phyloP scores from a whole-genome alignment of 2,329 filamentous ascomycete genomes.

The Sarocladium kiliense region DNA sequence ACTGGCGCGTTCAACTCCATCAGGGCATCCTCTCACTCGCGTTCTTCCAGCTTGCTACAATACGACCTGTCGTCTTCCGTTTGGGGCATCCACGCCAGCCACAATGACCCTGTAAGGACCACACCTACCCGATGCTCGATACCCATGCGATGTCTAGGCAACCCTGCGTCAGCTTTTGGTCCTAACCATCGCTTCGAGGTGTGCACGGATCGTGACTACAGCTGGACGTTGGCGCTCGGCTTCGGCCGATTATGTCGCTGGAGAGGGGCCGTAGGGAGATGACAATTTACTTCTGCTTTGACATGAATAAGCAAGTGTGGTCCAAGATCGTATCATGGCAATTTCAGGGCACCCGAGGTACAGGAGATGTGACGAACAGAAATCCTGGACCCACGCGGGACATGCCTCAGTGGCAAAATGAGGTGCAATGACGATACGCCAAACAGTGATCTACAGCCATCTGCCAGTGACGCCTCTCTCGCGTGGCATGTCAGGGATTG shows the following conservation, averaged over 20 bases:
- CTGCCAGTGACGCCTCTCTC: not conserved
- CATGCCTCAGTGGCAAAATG: not conserved
- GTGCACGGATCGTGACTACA: not conserved
- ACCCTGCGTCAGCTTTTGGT: not conserved
- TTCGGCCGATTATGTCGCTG: not conserved
- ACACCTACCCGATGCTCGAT: not conserved
- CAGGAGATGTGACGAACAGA: no score
- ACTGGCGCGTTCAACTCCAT: not conserved
- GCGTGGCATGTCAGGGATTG: slow-evolving; percentile 8
- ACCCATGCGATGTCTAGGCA: not conserved
- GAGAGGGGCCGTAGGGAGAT: not conserved
- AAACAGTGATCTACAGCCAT: slow-evolving; percentile 1
- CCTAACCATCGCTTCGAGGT: not conserved
- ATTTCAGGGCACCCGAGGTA: not conserved
- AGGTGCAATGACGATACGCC: not conserved
- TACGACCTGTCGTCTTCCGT: not conserved
- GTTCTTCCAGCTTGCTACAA: slow-evolving; percentile 2
- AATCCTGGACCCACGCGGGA: no score
- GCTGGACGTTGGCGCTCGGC: no score
- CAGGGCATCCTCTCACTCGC: slow-evolving; percentile 3
- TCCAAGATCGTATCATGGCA: not conserved
- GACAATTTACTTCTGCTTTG: not conserved
- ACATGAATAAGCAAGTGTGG: not conserved
- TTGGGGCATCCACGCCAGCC: not conserved
- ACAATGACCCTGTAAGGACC: not conserved